Evolutionary conservation across 352 stramenopile genomes (phyloP).

Genomic region (Phytopythium vexans): DNA sequence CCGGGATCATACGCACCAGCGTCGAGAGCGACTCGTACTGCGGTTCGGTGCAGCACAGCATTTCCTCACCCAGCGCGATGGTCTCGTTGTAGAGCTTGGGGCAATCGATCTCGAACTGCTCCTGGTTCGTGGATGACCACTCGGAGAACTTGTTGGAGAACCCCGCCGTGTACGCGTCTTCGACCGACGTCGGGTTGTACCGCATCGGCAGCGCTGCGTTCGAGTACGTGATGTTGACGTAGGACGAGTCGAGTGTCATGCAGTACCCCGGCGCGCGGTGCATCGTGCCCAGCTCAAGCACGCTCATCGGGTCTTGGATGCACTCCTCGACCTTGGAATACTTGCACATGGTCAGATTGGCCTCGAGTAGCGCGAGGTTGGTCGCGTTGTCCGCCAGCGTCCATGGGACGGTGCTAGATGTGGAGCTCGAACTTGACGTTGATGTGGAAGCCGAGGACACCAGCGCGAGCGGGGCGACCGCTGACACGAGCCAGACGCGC

Average conservation of each 20-base stretch:
- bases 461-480: no score
- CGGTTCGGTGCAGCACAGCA: conserved; percentile 56
- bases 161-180: conserved; percentile 39
- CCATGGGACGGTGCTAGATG: conserved; percentile 28
- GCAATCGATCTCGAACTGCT: conserved; percentile 61
- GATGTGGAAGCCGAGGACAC: no score
- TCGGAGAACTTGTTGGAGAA: conserved; percentile 65
- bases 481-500: no score
- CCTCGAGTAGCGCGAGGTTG: conserved; percentile 19
- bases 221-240: conserved; percentile 30
- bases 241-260: conserved; percentile 44
- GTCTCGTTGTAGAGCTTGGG: conserved; percentile 57
- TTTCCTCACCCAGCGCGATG: conserved; percentile 37
- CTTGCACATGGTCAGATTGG: conserved; percentile 50
- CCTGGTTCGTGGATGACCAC: conserved; percentile 46
- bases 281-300: conserved; percentile 34
- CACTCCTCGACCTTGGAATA: conserved; percentile 63
- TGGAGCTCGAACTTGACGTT: conserved; percentile 9
- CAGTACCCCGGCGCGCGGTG: conserved; percentile 42
- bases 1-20: conserved; percentile 57
- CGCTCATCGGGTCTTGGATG: conserved; percentile 31
- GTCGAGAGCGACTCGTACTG: conserved; percentile 52
- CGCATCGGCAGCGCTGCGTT: conserved; percentile 39
- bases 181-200: conserved; percentile 47
- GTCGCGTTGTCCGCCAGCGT: conserved; percentile 40